Percentiles rank a stretch among this genome's conserved stretches.
phyloP scores from a whole-genome alignment of 176 grass and related monocot genomes.

The Panicum miliaceum region DNA sequence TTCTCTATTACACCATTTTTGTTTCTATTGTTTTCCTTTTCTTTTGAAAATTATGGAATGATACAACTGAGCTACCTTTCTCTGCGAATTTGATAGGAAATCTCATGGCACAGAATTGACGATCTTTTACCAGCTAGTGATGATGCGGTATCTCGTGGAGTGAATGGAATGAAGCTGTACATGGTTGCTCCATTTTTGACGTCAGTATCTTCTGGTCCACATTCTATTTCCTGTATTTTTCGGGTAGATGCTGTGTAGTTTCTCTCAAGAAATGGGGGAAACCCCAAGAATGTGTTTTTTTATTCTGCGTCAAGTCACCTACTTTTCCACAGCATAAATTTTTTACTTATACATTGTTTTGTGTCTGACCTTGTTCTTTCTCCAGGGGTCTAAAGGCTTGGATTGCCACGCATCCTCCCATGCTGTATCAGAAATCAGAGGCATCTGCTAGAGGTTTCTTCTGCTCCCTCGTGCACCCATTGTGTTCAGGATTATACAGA shows the following conservation, averaged over 20 bases:
- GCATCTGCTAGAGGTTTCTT: slow-evolving; percentile 79
- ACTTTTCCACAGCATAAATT: neutral
- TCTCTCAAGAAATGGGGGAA: neutral
- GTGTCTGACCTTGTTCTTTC: neutral
- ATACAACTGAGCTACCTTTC: slow-evolving; percentile 22
- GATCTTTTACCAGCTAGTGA: slow-evolving; percentile 89
- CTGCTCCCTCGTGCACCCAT: slow-evolving; percentile 22
- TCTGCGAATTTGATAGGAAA: slow-evolving; percentile 66
- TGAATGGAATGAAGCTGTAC: slow-evolving; percentile 94
- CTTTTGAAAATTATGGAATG: slow-evolving; percentile 27
- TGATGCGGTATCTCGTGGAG: slow-evolving; percentile 75
- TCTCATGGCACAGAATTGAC: slow-evolving; percentile 91
- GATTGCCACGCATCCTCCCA: slow-evolving; percentile 61
- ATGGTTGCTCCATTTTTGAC: slow-evolving; percentile 95
- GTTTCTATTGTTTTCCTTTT: neutral
- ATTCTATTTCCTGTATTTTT: neutral
- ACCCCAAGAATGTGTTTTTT: neutral
- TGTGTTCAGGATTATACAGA: neutral
- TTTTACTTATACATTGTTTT: slow-evolving; percentile 28
- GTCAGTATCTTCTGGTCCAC: slow-evolving; percentile 54
- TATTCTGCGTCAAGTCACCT: neutral
- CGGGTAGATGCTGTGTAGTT: neutral
- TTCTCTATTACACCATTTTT: neutral
- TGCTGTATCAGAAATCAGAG: slow-evolving; percentile 67
- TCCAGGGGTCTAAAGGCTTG: slow-evolving; percentile 72